Percentiles rank a stretch among this genome's conserved stretches.
Evolutionary conservation across 129 eudicot species (phyloP).

Genomic region (Tanacetum coccineum): DNA sequence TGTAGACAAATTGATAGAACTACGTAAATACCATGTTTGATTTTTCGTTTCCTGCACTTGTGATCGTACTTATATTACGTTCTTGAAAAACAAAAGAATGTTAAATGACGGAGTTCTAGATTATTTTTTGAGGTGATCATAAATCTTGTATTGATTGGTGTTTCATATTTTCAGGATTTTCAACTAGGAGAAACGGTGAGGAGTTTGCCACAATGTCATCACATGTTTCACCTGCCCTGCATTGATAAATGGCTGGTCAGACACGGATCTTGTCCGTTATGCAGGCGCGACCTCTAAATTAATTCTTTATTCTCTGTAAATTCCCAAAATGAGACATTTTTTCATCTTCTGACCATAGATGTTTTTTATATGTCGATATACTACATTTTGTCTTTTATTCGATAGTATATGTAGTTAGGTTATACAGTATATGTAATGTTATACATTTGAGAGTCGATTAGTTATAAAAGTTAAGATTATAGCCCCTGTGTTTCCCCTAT

Average conservation of each 20-base stretch:
- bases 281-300: conserved; percentile 77
- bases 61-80: no score
- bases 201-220: conserved; percentile 91
- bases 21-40: no score
- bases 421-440: conserved; percentile 26
- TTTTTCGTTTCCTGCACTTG: no score
- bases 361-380: conserved; percentile 28
- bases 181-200: conserved; percentile 84
- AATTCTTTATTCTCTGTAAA: conserved; percentile 33
- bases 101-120: no score
- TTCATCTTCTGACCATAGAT: conserved; percentile 31
- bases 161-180: conserved; percentile 57
- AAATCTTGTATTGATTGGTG: neutral
- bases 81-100: no score
- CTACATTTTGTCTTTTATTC: conserved; percentile 31
- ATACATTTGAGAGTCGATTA: conserved; percentile 9
- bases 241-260: conserved; percentile 93
- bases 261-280: conserved; percentile 96
- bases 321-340: conserved; percentile 27
- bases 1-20: no score
- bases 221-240: conserved; percentile 97
- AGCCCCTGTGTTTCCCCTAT: neutral
- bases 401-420: conserved; percentile 37
- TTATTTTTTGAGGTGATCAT: neutral
- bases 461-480: conserved; percentile 20